A percentile compares a stretch with the other conserved stretches of the same genome.
Conservation (phyloP, 768 basidiomycete genomes). For the Trametes sanguinea region DNA sequence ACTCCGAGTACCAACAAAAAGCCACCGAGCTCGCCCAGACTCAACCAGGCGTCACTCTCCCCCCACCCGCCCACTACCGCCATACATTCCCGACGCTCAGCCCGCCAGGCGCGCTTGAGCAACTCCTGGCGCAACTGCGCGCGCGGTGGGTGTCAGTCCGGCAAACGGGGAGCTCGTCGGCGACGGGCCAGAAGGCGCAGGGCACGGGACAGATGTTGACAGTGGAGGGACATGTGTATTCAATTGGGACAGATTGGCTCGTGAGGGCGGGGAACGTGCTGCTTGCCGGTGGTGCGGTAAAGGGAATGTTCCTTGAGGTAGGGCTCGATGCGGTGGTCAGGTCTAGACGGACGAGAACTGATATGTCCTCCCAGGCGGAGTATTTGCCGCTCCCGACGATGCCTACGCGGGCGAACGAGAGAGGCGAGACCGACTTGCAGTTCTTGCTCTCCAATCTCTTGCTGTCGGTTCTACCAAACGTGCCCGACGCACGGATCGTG, state of each 20-base stretch:
- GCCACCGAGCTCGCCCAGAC: constrained; percentile 19
- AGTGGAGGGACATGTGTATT: constrained; percentile 73
- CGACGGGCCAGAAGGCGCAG: constrained; percentile 45
- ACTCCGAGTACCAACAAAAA: constrained; percentile 60
- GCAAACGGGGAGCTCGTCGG: constrained; percentile 38
- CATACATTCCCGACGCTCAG: constrained; percentile 75
- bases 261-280: constrained; percentile 79
- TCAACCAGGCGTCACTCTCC: constrained; percentile 17
- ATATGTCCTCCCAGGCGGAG: constrained; percentile 56
- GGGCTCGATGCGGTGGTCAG: constrained; percentile 10
- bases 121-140: constrained; percentile 69
- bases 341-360: too few species aligned
- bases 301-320: constrained; percentile 87
- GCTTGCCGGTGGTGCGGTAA: constrained; percentile 70
- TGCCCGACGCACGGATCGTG: constrained; percentile 70
- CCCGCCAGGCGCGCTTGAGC: constrained; percentile 75
- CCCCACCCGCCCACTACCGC: constrained; percentile 59
- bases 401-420: constrained; percentile 40
- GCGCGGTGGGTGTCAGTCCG: constrained; percentile 76
- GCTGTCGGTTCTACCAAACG: constrained; percentile 71
- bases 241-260: constrained; percentile 81
- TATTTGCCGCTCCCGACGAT: constrained; percentile 77
- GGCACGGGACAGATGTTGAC: constrained; percentile 61
- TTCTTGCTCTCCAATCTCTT: constrained; percentile 75
- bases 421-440: constrained; percentile 32